These are phyloP conservation scores for Paraphysoderma sedebokerense DNA, from an alignment of 371 early-diverging fungal species.

Conservation along the genomic window DNA sequence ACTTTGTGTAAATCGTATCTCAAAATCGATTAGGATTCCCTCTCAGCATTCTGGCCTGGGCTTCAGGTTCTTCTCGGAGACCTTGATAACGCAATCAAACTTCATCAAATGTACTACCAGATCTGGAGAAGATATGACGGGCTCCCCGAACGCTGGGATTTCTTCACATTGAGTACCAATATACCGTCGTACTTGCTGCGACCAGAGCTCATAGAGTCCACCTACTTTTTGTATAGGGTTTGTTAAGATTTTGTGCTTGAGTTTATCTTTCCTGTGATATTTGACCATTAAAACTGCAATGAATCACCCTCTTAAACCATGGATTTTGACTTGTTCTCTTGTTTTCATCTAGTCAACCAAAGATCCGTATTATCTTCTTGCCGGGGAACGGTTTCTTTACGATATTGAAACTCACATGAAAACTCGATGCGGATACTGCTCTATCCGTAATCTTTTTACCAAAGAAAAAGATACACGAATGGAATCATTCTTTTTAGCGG, in stretches of 20 bases:
- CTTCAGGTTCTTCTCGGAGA: conserved; percentile 61
- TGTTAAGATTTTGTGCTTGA: background rate
- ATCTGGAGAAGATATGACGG: conserved; percentile 78
- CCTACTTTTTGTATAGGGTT: conserved; percentile 69
- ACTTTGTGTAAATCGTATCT: no score
- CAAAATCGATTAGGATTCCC: no score
- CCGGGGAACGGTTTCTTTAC: conserved; percentile 66
- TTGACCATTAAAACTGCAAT: background rate
- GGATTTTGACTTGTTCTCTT: background rate
- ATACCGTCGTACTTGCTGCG: conserved; percentile 84
- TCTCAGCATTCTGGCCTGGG: background rate
- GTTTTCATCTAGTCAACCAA: conserved; percentile 44
- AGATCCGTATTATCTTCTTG: conserved; percentile 74
- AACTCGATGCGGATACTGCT: background rate
- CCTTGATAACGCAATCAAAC: conserved; percentile 55
- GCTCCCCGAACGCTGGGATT: no score
- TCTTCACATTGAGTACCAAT: no score
- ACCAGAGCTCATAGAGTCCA: conserved; percentile 89
- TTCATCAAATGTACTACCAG: conserved; percentile 61
- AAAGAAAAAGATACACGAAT: no score
- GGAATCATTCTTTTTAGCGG: conserved; percentile 55
- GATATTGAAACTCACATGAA: conserved; percentile 45
- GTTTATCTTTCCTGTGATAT: background rate
- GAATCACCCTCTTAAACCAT: background rate
- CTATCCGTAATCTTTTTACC: background rate